These are phyloP conservation scores for Chlamydomonas applanata DNA, from an alignment of 139 green algal genomes.

Conservation along the genomic window DNA sequence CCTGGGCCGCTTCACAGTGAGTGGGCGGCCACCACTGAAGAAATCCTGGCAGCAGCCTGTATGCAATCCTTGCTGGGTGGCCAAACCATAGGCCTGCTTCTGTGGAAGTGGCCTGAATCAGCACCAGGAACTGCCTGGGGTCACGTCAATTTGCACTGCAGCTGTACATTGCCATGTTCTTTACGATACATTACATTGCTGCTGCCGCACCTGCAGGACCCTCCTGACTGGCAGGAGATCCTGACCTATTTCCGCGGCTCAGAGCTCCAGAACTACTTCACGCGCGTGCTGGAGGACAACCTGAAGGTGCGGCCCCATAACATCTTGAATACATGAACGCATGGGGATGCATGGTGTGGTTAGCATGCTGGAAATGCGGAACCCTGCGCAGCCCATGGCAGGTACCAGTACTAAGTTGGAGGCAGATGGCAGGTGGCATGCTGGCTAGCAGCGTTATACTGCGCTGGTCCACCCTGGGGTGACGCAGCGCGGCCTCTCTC, in stretches of 20 bases:
- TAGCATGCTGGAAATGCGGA: neutral
- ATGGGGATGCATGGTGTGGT: neutral
- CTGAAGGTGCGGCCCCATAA: constrained; percentile 71
- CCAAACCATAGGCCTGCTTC: too few relatives aligned
- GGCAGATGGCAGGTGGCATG: too few relatives aligned
- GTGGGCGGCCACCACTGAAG: neutral
- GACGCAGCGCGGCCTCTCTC: too few relatives aligned
- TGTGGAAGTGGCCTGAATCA: too few relatives aligned
- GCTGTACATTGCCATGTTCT: too few relatives aligned
- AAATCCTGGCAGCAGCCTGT: neutral
- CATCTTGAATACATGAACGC: neutral
- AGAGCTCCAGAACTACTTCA: constrained; percentile 99
- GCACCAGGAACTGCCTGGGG: too few relatives aligned
- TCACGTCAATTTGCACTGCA: too few relatives aligned
- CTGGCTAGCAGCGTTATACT: too few relatives aligned
- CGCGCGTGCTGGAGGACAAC: constrained; percentile 94
- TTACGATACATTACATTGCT: too few relatives aligned
- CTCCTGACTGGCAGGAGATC: constrained; percentile 97
- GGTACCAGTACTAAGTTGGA: too few relatives aligned
- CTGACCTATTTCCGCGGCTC: constrained; percentile 93
- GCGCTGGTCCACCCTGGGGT: too few relatives aligned
- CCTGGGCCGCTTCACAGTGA: constrained; percentile 87
- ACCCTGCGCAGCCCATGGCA: neutral
- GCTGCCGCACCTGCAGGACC: constrained; percentile 47
- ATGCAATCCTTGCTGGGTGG: too few relatives aligned